Evolutionary conservation across 2,329 filamentous ascomycete genomes (phyloP).

Genomic region (Fusarium anguioides): DNA sequence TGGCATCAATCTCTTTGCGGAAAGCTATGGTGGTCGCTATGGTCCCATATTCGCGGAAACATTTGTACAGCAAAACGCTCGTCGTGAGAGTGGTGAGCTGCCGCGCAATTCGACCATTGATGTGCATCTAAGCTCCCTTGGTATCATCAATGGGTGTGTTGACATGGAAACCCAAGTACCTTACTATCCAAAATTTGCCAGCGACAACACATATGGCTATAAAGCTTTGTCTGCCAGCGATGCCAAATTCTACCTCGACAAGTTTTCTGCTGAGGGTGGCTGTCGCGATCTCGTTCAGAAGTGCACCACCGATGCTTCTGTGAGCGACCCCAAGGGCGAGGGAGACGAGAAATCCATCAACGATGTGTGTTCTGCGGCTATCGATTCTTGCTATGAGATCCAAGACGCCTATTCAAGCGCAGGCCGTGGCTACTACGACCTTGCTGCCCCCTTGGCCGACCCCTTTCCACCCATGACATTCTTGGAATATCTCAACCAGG

Average conservation of each 20-base stretch:
- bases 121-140: conserved; percentile 70
- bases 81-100: conserved; percentile 61
- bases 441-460: conserved; percentile 65
- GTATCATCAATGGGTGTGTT: conserved; percentile 78
- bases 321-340: conserved; percentile 54
- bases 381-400: conserved; percentile 58
- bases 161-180: conserved; percentile 72
- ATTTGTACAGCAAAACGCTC: conserved; percentile 71
- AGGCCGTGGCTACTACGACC: conserved; percentile 69
- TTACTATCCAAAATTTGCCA: conserved; percentile 66
- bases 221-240: conserved; percentile 64
- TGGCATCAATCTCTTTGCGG: conserved; percentile 73
- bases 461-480: conserved; percentile 73
- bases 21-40: conserved; percentile 78
- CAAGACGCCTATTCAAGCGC: conserved; percentile 67
- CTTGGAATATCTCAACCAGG: conserved; percentile 72
- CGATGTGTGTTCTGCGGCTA: conserved; percentile 64
- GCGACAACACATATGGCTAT: conserved; percentile 74
- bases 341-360: conserved; percentile 55
- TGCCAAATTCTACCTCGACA: conserved; percentile 58
- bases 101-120: conserved; percentile 64
- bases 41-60: conserved; percentile 71
- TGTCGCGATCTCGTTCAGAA: conserved; percentile 64
- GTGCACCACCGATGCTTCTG: conserved; percentile 60
- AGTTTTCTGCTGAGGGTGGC: conserved; percentile 52